Evolutionary conservation across 805 yeast genomes (phyloP), one percentile per base, ranked within the genome.

Genomic region (Candida railenensis): DNA sequence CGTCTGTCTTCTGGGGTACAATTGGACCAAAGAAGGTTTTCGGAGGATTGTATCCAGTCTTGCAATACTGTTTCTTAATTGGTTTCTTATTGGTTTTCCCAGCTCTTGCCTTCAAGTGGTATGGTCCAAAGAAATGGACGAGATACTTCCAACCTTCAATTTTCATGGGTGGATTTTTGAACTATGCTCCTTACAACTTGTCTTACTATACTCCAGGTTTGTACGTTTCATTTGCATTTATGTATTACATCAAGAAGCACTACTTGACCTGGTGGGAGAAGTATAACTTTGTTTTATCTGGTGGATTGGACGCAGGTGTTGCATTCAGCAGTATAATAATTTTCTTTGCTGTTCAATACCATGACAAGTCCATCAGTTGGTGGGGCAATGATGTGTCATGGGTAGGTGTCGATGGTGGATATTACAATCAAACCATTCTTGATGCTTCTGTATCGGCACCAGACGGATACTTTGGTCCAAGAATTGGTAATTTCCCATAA

Each of bases 1-100:
- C 87, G 2, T 76, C 85, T 0, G 71, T 83, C 20, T 62, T 81
- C 40, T 84, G 88, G 88, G 89, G 87, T 44, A 74, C 63, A 58
- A 74, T 84, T 53, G 89, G 89, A 0, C 73, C 73, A 22, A 59
- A 61, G 54, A 63, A 58, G 47, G 67, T 64, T 3, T 66, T 66
- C 42, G 49, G 49, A 18, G 66, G 59, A 62, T 55, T 66, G 20
- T 66, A 67, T 49, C 71, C 71, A 20, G 45, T 64, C 20, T 56
- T 67, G 52, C 57, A 61, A 49, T 66, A 53, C 48, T 65, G 67
- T 38, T 65, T 67, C 58, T 58, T 66, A 50, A 59, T 68, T 39
- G 73, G 72, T 9, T 54, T 58, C 41, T 52, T 66, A 38, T 49
- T 60, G 25, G 65, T 59, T 9, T 46, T 61, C 37, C 56, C 61